Evolutionary conservation across 441 rosid species (phyloP).

Genomic region (Jatropha multifida): DNA sequence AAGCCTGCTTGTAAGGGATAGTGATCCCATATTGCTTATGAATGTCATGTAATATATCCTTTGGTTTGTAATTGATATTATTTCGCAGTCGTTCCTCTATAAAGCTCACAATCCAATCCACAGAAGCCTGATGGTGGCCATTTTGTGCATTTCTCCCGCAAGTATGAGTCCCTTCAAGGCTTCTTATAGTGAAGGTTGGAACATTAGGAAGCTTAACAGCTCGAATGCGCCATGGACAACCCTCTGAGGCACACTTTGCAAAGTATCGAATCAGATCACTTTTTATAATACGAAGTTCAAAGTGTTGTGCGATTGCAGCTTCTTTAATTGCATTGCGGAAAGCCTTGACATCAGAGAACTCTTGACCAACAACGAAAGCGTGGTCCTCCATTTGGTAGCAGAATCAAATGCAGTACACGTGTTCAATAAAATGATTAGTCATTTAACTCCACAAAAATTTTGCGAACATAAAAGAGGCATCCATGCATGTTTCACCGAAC

Average conservation of each 20-base stretch:
- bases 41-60: constrained; percentile 56
- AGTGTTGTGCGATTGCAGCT: constrained; percentile 60
- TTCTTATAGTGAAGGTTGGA: constrained; percentile 50
- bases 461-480: not conserved
- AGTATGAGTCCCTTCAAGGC: constrained; percentile 54
- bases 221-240: constrained; percentile 60
- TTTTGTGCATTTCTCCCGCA: constrained; percentile 55
- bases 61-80: constrained; percentile 55
- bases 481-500: not conserved
- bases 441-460: constrained; percentile 11
- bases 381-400: constrained; percentile 37
- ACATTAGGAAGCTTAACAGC: constrained; percentile 53
- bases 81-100: constrained; percentile 48
- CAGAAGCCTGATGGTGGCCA: constrained; percentile 68
- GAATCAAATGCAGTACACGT: constrained; percentile 21
- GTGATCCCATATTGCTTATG: constrained; percentile 50
- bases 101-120: constrained; percentile 63
- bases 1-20: constrained; percentile 65
- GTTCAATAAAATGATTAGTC: constrained; percentile 14
- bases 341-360: constrained; percentile 61
- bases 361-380: constrained; percentile 49
- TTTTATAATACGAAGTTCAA: constrained; percentile 57
- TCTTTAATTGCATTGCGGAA: constrained; percentile 57
- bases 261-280: constrained; percentile 52
- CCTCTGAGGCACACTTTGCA: constrained; percentile 63